These are phyloP conservation scores for Aspergillus hancockii DNA, from an alignment of 495 filamentous ascomycete species.

Conservation along the genomic window DNA sequence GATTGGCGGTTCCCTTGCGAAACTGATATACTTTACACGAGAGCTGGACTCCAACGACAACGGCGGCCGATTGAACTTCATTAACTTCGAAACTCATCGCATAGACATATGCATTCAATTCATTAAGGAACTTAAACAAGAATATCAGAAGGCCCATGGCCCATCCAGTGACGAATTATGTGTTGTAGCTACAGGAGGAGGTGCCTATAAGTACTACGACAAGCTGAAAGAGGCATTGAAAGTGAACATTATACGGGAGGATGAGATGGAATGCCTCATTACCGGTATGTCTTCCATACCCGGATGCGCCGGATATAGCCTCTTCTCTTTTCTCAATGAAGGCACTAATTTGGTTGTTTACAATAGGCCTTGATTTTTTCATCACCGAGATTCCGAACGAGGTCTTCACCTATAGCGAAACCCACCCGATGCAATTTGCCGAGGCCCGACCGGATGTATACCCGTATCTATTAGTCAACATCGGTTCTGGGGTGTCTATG, in stretches of 20 bases:
- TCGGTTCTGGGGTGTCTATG: conserved; percentile 98
- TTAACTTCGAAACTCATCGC: conserved; percentile 91
- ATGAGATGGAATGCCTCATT: conserved; percentile 99
- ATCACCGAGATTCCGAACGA: conserved; percentile 95
- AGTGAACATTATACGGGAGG: conserved; percentile 86
- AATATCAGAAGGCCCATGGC: conserved; percentile 74
- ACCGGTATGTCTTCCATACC: conserved; percentile 58
- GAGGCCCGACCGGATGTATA: conserved; percentile 75
- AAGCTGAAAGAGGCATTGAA: conserved; percentile 76
- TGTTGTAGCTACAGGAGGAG: conserved; percentile 93
- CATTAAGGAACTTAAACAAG: conserved; percentile 76
- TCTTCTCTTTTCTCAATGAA: neutral
- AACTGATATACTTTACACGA: conserved; percentile 94
- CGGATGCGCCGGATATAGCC: neutral
- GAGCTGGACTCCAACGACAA: conserved; percentile 76
- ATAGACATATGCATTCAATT: conserved; percentile 91
- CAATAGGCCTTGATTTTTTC: conserved; percentile 89
- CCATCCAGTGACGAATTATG: conserved; percentile 64
- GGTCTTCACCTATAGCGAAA: conserved; percentile 93
- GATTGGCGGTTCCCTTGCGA: conserved; percentile 94
- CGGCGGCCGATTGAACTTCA: conserved; percentile 89
- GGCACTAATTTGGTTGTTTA: conserved; percentile 1
- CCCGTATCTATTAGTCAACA: conserved; percentile 96
- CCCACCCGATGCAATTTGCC: conserved; percentile 82
- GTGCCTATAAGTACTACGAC: conserved; percentile 94